A percentile compares a stretch with the other conserved stretches of the same genome.
phyloP scores from a whole-genome alignment of 2,329 filamentous ascomycete genomes.

The Knoxdaviesia proteae region DNA sequence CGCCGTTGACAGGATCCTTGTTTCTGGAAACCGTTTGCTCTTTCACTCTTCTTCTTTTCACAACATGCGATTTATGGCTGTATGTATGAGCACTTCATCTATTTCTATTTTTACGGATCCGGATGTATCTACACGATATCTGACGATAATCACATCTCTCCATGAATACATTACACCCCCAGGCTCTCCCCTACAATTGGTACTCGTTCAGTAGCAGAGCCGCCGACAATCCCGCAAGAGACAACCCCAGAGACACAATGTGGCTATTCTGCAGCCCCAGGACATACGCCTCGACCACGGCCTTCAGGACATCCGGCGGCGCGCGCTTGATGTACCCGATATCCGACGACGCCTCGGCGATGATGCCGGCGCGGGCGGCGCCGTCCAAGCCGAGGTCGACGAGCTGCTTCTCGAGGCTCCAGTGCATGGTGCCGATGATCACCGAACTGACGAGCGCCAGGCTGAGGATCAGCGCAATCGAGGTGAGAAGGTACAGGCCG shows the following conservation, averaged over 20 bases:
- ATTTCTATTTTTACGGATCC: too few relatives aligned
- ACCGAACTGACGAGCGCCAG: slow-evolving; percentile 17
- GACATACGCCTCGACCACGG: slow-evolving; percentile 13
- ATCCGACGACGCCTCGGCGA: slow-evolving; percentile 12
- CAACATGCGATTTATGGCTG: too few relatives aligned
- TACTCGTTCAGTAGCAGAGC: slow-evolving; percentile 11
- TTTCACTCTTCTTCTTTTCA: too few relatives aligned
- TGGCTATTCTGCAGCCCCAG: slow-evolving; percentile 15
- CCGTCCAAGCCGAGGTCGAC: slow-evolving; percentile 4
- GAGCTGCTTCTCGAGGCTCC: slow-evolving; percentile 5
- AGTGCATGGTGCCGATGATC: slow-evolving; percentile 9
- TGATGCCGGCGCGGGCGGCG: slow-evolving; percentile 10
- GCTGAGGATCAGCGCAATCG: slow-evolving; percentile 17
- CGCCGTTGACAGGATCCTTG: too few relatives aligned
- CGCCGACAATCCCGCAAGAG: slow-evolving; percentile 8
- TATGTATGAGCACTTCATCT: too few relatives aligned
- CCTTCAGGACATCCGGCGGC: slow-evolving; percentile 8
- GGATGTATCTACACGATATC: too few relatives aligned
- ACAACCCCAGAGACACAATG: slow-evolving; percentile 12
- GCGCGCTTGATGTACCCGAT: slow-evolving; percentile 12
- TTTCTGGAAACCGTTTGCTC: too few relatives aligned
- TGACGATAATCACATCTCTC: too few relatives aligned
- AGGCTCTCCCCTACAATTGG: slow-evolving; percentile 11
- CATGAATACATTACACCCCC: too few relatives aligned
- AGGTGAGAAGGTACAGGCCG: slow-evolving; percentile 17